Conservation (phyloP, 192 early-diverging fungal genomes). For the Coemansia sp. region DNA sequence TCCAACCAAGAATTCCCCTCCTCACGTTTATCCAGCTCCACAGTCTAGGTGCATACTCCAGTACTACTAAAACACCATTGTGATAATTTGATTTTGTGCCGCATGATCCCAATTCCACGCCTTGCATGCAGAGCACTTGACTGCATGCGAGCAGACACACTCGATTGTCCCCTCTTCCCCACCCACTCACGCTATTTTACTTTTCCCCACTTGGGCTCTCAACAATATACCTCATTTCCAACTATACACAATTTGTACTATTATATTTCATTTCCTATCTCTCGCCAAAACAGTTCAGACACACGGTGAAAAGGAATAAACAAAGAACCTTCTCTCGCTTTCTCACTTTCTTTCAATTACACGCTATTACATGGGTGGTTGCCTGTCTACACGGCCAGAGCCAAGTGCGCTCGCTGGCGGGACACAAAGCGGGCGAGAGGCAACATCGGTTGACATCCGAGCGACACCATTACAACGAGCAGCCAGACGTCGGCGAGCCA, state of each 20-base stretch:
- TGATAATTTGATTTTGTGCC: not conserved
- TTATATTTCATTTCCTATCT: too few relatives aligned
- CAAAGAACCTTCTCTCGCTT: not conserved
- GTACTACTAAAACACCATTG: not conserved
- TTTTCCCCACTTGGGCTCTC: not conserved
- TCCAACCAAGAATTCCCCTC: not conserved
- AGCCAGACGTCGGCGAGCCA: constrained; percentile 7
- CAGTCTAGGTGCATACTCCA: not conserved
- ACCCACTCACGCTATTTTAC: not conserved
- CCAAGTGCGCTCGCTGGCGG: not conserved
- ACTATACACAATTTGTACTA: not conserved
- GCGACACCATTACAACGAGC: not conserved
- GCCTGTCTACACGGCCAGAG: not conserved
- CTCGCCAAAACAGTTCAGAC: not conserved
- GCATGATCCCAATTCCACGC: not conserved
- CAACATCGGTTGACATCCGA: not conserved
- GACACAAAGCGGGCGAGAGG: not conserved
- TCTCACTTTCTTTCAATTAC: not conserved
- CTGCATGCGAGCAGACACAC: not conserved
- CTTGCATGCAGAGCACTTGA: not conserved
- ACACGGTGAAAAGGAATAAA: not conserved
- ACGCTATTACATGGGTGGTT: not conserved
- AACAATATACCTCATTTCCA: not conserved
- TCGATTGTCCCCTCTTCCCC: not conserved
- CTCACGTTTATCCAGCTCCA: not conserved